A percentile compares a stretch with the other conserved stretches of the same genome.
Conservation (phyloP, 805 yeast genomes). For the Millerozyma acaciae region DNA sequence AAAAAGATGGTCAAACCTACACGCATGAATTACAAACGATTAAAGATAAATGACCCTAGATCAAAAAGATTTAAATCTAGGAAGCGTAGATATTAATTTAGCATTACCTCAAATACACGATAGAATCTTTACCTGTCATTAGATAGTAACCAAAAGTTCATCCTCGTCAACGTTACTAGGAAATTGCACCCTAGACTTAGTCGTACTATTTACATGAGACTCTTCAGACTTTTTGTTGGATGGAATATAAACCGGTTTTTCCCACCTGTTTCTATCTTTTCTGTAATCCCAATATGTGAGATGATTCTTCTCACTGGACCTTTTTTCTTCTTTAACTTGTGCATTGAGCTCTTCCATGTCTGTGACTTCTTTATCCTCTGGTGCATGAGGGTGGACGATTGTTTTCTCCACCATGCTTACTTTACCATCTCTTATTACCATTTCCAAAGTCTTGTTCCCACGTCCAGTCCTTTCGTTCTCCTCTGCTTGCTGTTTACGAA, state of each 20-base stretch:
- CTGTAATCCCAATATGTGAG: slow-evolving; percentile 56
- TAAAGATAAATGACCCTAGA: slow-evolving; percentile 48
- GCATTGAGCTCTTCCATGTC: slow-evolving; percentile 27
- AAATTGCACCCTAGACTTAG: slow-evolving; percentile 27
- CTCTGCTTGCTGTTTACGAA: slow-evolving; percentile 58
- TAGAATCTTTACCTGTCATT: no score
- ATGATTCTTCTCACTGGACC: slow-evolving; percentile 29
- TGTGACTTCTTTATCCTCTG: slow-evolving; percentile 32
- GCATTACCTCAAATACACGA: no score
- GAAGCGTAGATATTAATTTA: no score
- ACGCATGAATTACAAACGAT: slow-evolving; percentile 49
- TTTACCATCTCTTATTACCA: slow-evolving; percentile 78
- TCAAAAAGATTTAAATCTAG: slow-evolving; percentile 36
- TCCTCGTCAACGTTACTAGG: slow-evolving; percentile 15
- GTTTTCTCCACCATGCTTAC: slow-evolving; percentile 58
- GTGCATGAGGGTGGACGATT: slow-evolving; percentile 9
- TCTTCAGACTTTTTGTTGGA: slow-evolving; percentile 1
- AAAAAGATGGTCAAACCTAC: slow-evolving; percentile 26
- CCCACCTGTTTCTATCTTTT: slow-evolving; percentile 52
- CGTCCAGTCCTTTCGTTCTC: slow-evolving; percentile 64
- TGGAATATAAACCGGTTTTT: slow-evolving; percentile 43
- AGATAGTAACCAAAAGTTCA: slow-evolving; percentile 25
- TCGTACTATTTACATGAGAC: not conserved
- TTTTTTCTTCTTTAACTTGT: slow-evolving; percentile 18
- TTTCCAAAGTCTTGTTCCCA: slow-evolving; percentile 69